These are phyloP conservation scores for Orbilia oligospora DNA, from an alignment of 2,329 filamentous ascomycete genomes.

Conservation along the genomic window DNA sequence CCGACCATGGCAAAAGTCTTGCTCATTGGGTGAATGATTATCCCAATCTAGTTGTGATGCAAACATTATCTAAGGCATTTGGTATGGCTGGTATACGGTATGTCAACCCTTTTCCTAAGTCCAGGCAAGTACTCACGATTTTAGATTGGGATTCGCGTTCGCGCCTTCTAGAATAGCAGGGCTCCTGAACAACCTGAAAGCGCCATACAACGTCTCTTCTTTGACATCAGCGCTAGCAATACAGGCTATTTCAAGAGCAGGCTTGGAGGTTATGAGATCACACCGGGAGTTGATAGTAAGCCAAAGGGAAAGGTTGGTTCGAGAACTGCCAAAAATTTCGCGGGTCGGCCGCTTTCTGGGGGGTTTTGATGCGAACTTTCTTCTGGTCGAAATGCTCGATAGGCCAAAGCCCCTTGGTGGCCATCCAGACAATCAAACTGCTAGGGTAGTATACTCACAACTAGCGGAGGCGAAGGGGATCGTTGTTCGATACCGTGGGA, in stretches of 20 bases:
- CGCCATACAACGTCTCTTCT: constrained; percentile 94
- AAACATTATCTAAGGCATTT: constrained; percentile 98
- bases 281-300: constrained; percentile 79
- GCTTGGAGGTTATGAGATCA: constrained; percentile 79
- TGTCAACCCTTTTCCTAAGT: not conserved
- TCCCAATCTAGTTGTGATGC: constrained; percentile 97
- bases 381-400: constrained; percentile 90
- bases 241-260: constrained; percentile 77
- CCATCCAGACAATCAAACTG: constrained; percentile 82
- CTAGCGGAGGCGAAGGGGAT: constrained; percentile 90
- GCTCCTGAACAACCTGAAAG: constrained; percentile 92
- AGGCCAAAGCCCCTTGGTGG: constrained; percentile 72
- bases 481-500: constrained; percentile 92
- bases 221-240: constrained; percentile 86
- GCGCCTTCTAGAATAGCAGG: constrained; percentile 79
- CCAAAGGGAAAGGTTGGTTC: constrained; percentile 83
- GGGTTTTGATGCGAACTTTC: constrained; percentile 86
- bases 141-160: constrained; percentile 82
- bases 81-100: constrained; percentile 89
- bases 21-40: constrained; percentile 93
- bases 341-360: constrained; percentile 87
- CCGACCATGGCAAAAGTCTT: constrained; percentile 81
- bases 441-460: constrained; percentile 83
- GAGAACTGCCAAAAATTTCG: constrained; percentile 79
- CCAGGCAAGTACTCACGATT: not conserved